Evolutionary conservation across 2,329 filamentous ascomycete species (phyloP).

Genomic region (Ustilaginoidea virens): DNA sequence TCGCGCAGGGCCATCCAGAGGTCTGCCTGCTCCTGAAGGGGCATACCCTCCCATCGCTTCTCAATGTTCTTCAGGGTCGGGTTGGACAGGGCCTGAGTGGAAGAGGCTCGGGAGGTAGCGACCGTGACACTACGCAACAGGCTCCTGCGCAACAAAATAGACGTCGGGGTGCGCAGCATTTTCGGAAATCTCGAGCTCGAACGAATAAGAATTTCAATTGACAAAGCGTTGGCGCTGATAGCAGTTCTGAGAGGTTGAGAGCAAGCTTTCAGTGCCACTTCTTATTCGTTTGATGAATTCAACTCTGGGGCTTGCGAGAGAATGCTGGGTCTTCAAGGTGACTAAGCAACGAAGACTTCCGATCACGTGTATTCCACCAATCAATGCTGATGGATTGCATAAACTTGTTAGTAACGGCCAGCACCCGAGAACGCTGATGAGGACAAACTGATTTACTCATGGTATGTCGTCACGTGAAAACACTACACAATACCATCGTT

Average conservation of each 20-base stretch:
- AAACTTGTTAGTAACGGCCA: too few species aligned
- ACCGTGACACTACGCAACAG: slow-evolving; percentile 26
- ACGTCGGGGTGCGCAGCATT: slow-evolving; percentile 40
- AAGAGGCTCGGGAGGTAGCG: slow-evolving; percentile 37
- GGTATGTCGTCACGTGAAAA: too few species aligned
- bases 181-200: slow-evolving; percentile 12
- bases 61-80: slow-evolving; percentile 95
- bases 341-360: neutral
- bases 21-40: slow-evolving; percentile 96
- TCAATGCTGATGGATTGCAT: too few species aligned
- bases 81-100: slow-evolving; percentile 91
- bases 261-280: too few species aligned
- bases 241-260: too few species aligned
- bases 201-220: too few species aligned
- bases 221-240: too few species aligned
- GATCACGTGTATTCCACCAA: neutral
- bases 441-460: too few species aligned
- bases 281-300: neutral
- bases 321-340: neutral
- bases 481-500: too few species aligned
- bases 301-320: neutral
- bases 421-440: too few species aligned
- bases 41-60: slow-evolving; percentile 98
- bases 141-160: slow-evolving; percentile 36
- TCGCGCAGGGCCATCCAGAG: slow-evolving; percentile 97